These are phyloP conservation scores for Sporothrix luriei DNA, from an alignment of 2,329 filamentous ascomycete species.

Conservation along the genomic window DNA sequence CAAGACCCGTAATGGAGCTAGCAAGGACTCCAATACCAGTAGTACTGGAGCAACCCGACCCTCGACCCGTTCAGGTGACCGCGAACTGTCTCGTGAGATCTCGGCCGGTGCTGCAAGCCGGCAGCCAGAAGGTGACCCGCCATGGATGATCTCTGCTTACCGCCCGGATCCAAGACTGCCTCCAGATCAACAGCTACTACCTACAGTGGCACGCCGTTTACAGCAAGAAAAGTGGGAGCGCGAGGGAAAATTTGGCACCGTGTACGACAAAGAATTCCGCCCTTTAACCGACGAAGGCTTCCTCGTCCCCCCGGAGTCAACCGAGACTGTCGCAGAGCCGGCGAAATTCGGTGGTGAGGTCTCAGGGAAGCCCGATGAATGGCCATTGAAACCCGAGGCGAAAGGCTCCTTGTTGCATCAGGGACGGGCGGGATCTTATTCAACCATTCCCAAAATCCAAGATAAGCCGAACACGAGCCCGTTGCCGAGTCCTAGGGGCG, in stretches of 20 bases:
- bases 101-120: slow-evolving; percentile 52
- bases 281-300: slow-evolving; percentile 71
- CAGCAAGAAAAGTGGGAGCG: slow-evolving; percentile 95
- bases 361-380: slow-evolving; percentile 46
- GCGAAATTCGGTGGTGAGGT: slow-evolving; percentile 32
- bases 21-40: slow-evolving; percentile 50
- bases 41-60: slow-evolving; percentile 59
- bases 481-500: slow-evolving; percentile 52
- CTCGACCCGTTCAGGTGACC: slow-evolving; percentile 63
- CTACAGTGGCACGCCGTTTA: slow-evolving; percentile 86
- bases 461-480: slow-evolving; percentile 49
- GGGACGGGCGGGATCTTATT: slow-evolving; percentile 57
- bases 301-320: slow-evolving; percentile 49
- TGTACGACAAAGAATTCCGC: slow-evolving; percentile 86
- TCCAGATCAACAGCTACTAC: slow-evolving; percentile 91
- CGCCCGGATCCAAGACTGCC: slow-evolving; percentile 93
- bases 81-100: slow-evolving; percentile 56
- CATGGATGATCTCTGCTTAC: slow-evolving; percentile 93
- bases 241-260: slow-evolving; percentile 80
- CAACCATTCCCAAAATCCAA: slow-evolving; percentile 64
- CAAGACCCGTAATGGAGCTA: slow-evolving; percentile 63
- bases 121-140: slow-evolving; percentile 88
- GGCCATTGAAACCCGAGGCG: slow-evolving; percentile 59
- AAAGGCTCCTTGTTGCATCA: slow-evolving; percentile 54
- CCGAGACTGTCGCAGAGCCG: slow-evolving; percentile 39